phyloP scores from a whole-genome alignment of 2,329 filamentous ascomycete species.

The Cucurbitaria berberidis region DNA sequence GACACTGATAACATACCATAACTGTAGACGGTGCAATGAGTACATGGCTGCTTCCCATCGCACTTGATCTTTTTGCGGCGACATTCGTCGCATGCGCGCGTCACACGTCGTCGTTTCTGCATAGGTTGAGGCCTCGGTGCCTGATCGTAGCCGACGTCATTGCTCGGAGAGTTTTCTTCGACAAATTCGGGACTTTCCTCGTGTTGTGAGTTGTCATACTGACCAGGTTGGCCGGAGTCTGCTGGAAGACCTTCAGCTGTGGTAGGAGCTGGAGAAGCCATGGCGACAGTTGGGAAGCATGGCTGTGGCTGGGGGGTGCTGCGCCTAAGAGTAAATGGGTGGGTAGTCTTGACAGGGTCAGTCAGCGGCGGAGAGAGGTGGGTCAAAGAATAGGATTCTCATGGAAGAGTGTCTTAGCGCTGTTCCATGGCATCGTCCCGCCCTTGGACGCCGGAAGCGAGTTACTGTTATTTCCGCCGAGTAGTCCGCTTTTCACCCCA shows the following conservation, averaged over 20 bases:
- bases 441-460: conserved; percentile 35
- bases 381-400: conserved; percentile 40
- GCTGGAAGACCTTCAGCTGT: conserved; percentile 39
- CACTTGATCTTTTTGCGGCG: conserved; percentile 61
- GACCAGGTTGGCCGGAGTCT: conserved; percentile 34
- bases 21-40: conserved; percentile 96
- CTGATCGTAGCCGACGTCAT: conserved; percentile 43
- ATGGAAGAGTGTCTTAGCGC: conserved; percentile 39
- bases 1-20: conserved; percentile 69
- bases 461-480: conserved; percentile 36
- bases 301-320: conserved; percentile 39
- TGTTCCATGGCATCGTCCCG: conserved; percentile 38
- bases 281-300: conserved; percentile 41
- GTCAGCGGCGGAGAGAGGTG: conserved; percentile 37
- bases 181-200: conserved; percentile 40
- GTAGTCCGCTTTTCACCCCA: conserved; percentile 29
- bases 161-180: conserved; percentile 42
- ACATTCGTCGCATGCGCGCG: conserved; percentile 52
- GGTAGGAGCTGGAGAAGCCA: conserved; percentile 45
- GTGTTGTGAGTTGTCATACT: conserved; percentile 33
- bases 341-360: conserved; percentile 31
- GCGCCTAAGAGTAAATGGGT: conserved; percentile 42
- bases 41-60: conserved; percentile 65
- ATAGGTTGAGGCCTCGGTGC: conserved; percentile 44
- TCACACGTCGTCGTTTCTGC: conserved; percentile 53